Percentiles rank a stretch among this genome's conserved stretches.
phyloP scores from a whole-genome alignment of 2,329 filamentous ascomycete genomes.

The Aureobasidium sp. region DNA sequence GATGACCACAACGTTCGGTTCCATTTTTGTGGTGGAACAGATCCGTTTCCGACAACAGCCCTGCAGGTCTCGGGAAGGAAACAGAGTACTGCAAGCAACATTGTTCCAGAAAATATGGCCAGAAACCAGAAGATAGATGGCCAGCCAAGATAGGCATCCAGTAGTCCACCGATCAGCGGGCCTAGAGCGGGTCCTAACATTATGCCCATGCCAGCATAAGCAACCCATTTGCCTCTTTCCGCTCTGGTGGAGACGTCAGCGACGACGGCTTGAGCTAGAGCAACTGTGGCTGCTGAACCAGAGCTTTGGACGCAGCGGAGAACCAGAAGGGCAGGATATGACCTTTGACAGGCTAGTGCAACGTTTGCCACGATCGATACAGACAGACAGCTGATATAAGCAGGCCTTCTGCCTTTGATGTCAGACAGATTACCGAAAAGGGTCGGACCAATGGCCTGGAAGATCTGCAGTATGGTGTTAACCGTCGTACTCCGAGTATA shows the following conservation, averaged over 20 bases:
- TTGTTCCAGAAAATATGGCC: constrained; percentile 21
- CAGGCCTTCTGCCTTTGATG: constrained; percentile 43
- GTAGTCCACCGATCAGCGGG: constrained; percentile 34
- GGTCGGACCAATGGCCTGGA: constrained; percentile 48
- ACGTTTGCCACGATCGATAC: constrained; percentile 38
- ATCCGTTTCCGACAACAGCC: constrained; percentile 34
- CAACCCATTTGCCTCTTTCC: constrained; percentile 39
- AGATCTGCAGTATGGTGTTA: constrained; percentile 31
- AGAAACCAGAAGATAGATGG: constrained; percentile 37
- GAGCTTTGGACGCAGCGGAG: constrained; percentile 39
- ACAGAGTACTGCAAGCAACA: constrained; percentile 21
- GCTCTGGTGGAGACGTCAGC: constrained; percentile 35
- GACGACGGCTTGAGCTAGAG: constrained; percentile 34
- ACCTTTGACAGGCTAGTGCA: constrained; percentile 33
- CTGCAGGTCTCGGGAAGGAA: constrained; percentile 34
- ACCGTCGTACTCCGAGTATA: too few species aligned
- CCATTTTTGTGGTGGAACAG: constrained; percentile 18
- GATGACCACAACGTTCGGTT: neutral
- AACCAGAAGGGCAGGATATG: constrained; percentile 30
- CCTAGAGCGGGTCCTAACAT: constrained; percentile 46
- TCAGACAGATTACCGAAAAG: constrained; percentile 46
- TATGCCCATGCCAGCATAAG: constrained; percentile 30
- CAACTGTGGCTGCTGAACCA: constrained; percentile 36
- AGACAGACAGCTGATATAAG: constrained; percentile 40
- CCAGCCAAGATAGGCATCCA: constrained; percentile 29